Conservation (phyloP, 306 rosid species). For the Lagenaria siceraria region DNA sequence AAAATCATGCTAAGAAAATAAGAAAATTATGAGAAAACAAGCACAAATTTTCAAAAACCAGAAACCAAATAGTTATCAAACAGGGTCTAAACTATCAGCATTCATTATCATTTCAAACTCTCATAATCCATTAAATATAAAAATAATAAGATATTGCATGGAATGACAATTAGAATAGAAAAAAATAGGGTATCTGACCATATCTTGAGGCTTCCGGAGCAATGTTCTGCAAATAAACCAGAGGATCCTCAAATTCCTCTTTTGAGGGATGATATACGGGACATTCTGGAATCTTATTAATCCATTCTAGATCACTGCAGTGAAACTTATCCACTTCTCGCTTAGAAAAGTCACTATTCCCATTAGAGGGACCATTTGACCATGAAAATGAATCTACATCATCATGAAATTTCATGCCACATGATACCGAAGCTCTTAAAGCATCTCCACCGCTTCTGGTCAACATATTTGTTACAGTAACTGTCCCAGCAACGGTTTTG, state of each 20-base stretch:
- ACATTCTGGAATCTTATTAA: constrained; percentile 65
- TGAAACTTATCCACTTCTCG: constrained; percentile 78
- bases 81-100: background rate
- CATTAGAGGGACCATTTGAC: constrained; percentile 13
- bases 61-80: too few species aligned
- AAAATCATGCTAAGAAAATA: too few species aligned
- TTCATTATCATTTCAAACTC: background rate
- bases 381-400: constrained; percentile 20
- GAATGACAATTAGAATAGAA: background rate
- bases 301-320: constrained; percentile 79
- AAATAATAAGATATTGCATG: background rate
- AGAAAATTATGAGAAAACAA: too few species aligned
- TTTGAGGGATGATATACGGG: constrained; percentile 82
- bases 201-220: constrained; percentile 92
- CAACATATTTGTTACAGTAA: constrained; percentile 36
- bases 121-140: background rate
- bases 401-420: constrained; percentile 57
- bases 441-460: constrained; percentile 93
- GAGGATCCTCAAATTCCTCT: constrained; percentile 91
- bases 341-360: constrained; percentile 39
- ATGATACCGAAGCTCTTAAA: constrained; percentile 53
- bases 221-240: constrained; percentile 81
- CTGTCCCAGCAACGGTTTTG: constrained; percentile 27
- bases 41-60: too few species aligned
- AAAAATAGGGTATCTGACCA: constrained; percentile 33